Conservation (phyloP, 257 asterid species). For the Solanum etuberosum region DNA sequence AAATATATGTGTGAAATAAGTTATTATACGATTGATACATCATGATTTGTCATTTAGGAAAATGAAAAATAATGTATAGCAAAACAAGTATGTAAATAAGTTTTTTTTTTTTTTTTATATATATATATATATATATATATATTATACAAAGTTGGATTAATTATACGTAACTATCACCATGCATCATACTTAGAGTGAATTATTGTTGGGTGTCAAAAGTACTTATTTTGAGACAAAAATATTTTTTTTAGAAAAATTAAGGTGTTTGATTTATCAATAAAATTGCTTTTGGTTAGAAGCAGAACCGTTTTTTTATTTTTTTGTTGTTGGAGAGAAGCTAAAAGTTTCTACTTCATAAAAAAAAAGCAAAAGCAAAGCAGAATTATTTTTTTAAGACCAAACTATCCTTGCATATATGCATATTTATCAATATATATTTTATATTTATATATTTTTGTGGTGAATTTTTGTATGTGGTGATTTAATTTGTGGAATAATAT, state of each 20-base stretch:
- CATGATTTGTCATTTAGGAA: neutral
- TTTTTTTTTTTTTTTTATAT: too few relatives aligned
- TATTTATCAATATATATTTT: too few relatives aligned
- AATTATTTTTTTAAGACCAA: too few relatives aligned
- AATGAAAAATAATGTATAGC: neutral
- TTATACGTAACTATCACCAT: neutral
- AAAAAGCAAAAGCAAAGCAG: neutral
- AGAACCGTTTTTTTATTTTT: too few relatives aligned
- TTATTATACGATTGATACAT: neutral
- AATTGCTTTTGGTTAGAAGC: too few relatives aligned
- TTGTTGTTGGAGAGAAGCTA: neutral
- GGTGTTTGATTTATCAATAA: neutral
- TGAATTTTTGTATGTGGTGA: too few relatives aligned
- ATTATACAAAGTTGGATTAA: neutral
- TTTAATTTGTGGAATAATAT: too few relatives aligned
- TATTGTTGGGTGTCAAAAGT: neutral
- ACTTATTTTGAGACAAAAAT: neutral
- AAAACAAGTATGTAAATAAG: neutral
- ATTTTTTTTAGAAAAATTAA: too few relatives aligned
- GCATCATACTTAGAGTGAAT: neutral
- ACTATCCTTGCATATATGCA: neutral
- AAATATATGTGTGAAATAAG: neutral
- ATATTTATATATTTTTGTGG: neutral
- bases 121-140: too few relatives aligned
- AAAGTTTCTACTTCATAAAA: too few relatives aligned